Conservation (phyloP, 768 basidiomycete genomes). For the Boletales sp. region DNA sequence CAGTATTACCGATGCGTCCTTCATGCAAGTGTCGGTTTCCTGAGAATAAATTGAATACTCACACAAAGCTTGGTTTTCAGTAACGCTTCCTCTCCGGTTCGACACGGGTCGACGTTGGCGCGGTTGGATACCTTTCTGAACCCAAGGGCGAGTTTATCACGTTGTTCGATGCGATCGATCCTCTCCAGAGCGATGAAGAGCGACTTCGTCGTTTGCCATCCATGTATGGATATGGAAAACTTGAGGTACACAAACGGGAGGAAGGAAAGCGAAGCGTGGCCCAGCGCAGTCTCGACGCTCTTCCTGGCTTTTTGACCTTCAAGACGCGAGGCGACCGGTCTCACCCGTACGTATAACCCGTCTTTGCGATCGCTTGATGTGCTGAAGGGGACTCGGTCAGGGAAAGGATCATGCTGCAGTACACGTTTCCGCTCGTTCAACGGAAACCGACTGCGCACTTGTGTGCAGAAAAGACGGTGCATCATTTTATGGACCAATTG, state of each 20-base stretch:
- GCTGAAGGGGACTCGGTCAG: slow-evolving; percentile 24
- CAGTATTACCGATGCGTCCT: too few species aligned
- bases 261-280: slow-evolving; percentile 57
- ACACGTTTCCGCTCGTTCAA: slow-evolving; percentile 56
- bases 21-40: slow-evolving; percentile 45
- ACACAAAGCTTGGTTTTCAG: slow-evolving; percentile 27
- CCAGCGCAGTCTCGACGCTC: slow-evolving; percentile 52
- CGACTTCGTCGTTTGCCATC: slow-evolving; percentile 49
- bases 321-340: slow-evolving; percentile 32
- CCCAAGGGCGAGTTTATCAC: slow-evolving; percentile 67
- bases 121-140: slow-evolving; percentile 72
- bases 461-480: slow-evolving; percentile 66
- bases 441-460: slow-evolving; percentile 67
- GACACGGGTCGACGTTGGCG: slow-evolving; percentile 56
- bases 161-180: slow-evolving; percentile 66
- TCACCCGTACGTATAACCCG: slow-evolving; percentile 36
- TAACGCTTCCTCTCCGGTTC: slow-evolving; percentile 72
- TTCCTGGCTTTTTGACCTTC: slow-evolving; percentile 49
- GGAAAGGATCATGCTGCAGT: slow-evolving; percentile 46
- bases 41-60: neutral
- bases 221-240: slow-evolving; percentile 61
- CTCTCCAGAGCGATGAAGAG: slow-evolving; percentile 42
- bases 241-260: slow-evolving; percentile 39
- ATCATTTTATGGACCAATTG: slow-evolving; percentile 61
- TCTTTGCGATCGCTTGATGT: neutral